These are phyloP conservation scores for Eucalyptus dawsonii DNA, from an alignment of 345 rosid genomes.

Conservation along the genomic window DNA sequence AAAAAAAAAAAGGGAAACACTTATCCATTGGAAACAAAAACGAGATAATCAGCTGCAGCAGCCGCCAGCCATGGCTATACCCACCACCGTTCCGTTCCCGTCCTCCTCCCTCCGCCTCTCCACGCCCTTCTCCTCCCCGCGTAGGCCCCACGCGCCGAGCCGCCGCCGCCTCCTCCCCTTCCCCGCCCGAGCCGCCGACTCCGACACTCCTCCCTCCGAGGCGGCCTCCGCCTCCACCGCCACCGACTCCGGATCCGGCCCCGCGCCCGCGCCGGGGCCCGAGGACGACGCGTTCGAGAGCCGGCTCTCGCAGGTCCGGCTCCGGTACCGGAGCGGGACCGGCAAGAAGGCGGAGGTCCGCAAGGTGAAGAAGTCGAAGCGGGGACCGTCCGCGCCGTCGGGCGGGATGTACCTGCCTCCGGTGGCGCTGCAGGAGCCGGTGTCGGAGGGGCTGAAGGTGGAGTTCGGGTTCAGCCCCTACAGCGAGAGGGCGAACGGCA, in stretches of 20 bases:
- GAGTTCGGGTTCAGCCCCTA: conserved; percentile 72
- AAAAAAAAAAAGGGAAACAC: neutral
- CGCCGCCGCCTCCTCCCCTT: neutral
- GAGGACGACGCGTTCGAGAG: conserved; percentile 45
- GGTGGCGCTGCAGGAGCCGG: conserved; percentile 56
- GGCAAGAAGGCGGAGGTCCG: conserved; percentile 86
- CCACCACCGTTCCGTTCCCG: neutral
- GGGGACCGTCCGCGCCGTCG: neutral
- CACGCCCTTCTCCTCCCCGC: neutral
- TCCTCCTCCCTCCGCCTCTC: conserved; percentile 25
- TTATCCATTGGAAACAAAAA: neutral
- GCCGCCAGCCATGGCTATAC: conserved; percentile 19
- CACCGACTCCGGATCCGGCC: neutral
- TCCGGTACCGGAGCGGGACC: conserved; percentile 56
- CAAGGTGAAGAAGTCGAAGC: conserved; percentile 46
- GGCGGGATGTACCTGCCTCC: conserved; percentile 53
- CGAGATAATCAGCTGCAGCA: neutral
- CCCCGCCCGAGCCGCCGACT: conserved; percentile 33
- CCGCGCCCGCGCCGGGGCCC: neutral
- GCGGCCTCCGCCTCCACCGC: neutral
- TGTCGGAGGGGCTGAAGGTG: conserved; percentile 59
- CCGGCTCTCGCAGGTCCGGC: conserved; percentile 56
- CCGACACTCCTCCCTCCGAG: conserved; percentile 23
- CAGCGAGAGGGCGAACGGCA: conserved; percentile 64
- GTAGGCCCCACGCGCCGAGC: neutral